Percentiles rank a stretch among this genome's conserved stretches.
Conservation (phyloP, 2,329 filamentous ascomycete species). For the Fusarium illudens region DNA sequence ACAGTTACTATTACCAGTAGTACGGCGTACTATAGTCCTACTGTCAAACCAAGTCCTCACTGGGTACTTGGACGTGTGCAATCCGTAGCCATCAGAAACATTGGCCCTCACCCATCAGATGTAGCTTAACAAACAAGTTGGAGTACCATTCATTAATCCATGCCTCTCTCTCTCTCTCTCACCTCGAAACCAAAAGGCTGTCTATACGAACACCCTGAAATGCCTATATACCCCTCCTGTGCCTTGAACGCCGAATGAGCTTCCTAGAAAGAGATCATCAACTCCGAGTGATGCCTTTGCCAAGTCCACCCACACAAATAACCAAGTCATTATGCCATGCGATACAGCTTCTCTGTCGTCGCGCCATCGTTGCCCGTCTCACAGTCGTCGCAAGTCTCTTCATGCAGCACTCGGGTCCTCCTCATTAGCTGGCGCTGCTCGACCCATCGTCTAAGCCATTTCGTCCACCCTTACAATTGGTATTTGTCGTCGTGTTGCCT, state of each 20-base stretch:
- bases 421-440: background rate
- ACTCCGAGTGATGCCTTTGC: background rate
- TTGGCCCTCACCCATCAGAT: background rate
- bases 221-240: conserved; percentile 5
- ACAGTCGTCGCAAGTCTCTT: background rate
- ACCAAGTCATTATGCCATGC: conserved; percentile 6
- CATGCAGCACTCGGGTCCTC: background rate
- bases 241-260: conserved; percentile 13
- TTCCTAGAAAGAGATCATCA: background rate
- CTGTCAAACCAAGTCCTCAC: background rate
- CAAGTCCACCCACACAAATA: background rate
- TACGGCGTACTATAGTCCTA: too few relatives aligned
- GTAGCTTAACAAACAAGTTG: background rate
- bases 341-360: background rate
- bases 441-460: conserved; percentile 51
- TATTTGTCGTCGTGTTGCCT: conserved; percentile 64
- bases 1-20: too few relatives aligned
- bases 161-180: background rate
- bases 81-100: background rate
- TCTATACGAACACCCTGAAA: background rate
- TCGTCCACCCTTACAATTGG: conserved; percentile 55
- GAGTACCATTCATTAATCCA: background rate
- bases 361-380: background rate
- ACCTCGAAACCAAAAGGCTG: conserved; percentile 5
- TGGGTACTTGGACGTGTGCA: background rate